Evolutionary conservation across 306 rosid species (phyloP).

Genomic region (Rosa chinensis): DNA sequence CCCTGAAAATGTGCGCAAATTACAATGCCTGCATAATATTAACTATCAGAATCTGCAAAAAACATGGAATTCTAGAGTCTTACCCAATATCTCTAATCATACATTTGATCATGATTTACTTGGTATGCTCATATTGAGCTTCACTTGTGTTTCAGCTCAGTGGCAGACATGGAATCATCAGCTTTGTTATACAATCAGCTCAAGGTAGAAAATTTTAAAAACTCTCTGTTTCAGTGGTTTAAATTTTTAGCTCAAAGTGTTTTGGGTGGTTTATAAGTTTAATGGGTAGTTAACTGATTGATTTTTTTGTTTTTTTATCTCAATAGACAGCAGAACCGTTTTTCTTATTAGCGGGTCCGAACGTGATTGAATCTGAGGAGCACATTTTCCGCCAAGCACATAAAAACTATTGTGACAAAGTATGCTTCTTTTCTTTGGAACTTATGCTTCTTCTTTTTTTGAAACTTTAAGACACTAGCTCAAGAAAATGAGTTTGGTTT

Average conservation of each 20-base stretch:
- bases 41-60: neutral
- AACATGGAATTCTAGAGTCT: neutral
- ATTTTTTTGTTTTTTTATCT: slow-evolving; percentile 14
- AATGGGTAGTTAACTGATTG: slow-evolving; percentile 1
- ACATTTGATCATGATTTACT: neutral
- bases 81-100: neutral
- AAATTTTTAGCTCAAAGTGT: neutral
- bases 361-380: slow-evolving; percentile 94
- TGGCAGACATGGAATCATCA: slow-evolving; percentile 40
- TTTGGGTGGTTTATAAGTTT: slow-evolving; percentile 12
- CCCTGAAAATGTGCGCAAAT: neutral
- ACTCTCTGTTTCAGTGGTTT: neutral
- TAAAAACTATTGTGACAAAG: slow-evolving; percentile 69
- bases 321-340: slow-evolving; percentile 77
- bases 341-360: slow-evolving; percentile 92
- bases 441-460: too few species aligned
- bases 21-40: neutral
- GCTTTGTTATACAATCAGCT: slow-evolving; percentile 43
- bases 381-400: slow-evolving; percentile 69
- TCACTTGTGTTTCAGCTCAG: slow-evolving; percentile 7
- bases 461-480: neutral
- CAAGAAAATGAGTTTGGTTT: neutral
- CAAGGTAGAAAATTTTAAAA: slow-evolving; percentile 26
- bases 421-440: slow-evolving; percentile 31
- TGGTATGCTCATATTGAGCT: neutral